Base-by-base conservation (phyloP, 192 early-diverging fungal genomes). In the Ambispora gerdemannii region DNA sequence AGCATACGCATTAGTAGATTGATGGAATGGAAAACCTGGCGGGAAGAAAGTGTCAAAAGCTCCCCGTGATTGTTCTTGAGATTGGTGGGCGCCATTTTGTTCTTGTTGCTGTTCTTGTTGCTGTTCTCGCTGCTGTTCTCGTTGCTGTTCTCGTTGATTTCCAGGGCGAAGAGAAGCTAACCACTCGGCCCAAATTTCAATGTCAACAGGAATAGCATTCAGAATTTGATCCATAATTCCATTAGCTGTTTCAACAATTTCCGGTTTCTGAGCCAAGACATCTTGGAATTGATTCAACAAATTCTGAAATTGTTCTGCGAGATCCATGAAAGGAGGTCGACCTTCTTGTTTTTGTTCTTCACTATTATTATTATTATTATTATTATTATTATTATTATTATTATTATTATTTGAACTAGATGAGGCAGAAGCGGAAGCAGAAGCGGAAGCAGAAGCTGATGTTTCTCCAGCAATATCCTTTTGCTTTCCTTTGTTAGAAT, bases 271-370 rank as follows among this genome's bases (percentile, higher is more conserved):
- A 25, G 32, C 30, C 3, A 74, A 24, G n/a, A 70, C 67, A 32
- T 71, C 51, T 8, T 59, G 34, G 50, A 74, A 70, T 62, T 74
- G 73, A n/a, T 70, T 52, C 30, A 60, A 13, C 25, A 74, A 35
- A 13, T 33, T n/a, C 36, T 74, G 55, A 30, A 74, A 70, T 3
- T 63, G 11, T 27, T 34, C 32, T 28, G 33, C 70, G 13, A 63
- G 38, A 3, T 33, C 36, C 4, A 71, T 3, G 32, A 63, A 35
- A 20, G 70, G 58, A 53, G 67, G 20, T 27, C 25, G 13, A 27
- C 0, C 61, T 4, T 63, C 61, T 20, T 8, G 34, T 49, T 43
- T 43, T 43, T 6, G 38, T n/a, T n/a, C n/a, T n/a, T n/a, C n/a
- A n/a, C n/a, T n/a, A n/a, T n/a, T n/a, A n/a, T n/a, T n/a, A n/a